Evolutionary conservation across 2,329 filamentous ascomycete genomes (phyloP).

Genomic region (Tetracladium maxilliforme): DNA sequence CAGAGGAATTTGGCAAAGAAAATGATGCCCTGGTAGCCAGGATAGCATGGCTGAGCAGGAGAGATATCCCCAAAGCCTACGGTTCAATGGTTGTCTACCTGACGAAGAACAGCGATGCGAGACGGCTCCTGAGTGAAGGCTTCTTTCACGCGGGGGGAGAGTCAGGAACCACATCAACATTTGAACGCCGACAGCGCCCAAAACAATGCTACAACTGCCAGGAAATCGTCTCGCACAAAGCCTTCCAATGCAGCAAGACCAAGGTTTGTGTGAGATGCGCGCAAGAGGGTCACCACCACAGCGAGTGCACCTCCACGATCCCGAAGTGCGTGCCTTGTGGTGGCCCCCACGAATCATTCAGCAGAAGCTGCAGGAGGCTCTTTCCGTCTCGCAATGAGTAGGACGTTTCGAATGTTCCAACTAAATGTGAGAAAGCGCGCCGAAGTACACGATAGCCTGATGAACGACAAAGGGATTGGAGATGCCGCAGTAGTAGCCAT

Average conservation of each 20-base stretch:
- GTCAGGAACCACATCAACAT: too few species aligned
- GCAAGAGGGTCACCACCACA: conserved; percentile 8
- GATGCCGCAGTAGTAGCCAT: conserved; percentile 4
- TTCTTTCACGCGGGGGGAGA: conserved; percentile 9
- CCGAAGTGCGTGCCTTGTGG: conserved; percentile 8
- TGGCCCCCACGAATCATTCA: conserved; percentile 5
- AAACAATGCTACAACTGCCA: conserved; percentile 16
- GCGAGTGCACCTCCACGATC: conserved; percentile 5
- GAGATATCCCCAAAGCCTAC: conserved; percentile 8
- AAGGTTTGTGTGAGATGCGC: conserved; percentile 7
- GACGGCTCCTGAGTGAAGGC: conserved; percentile 7
- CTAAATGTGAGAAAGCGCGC: conserved; percentile 4
- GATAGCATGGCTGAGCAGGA: conserved; percentile 11
- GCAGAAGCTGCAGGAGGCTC: too few species aligned
- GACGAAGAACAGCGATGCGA: conserved; percentile 7
- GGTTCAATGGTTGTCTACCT: conserved; percentile 12
- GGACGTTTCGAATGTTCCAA: too few species aligned
- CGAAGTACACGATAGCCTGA: conserved; percentile 4
- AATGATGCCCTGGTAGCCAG: conserved; percentile 11
- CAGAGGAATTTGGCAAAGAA: conserved; percentile 8
- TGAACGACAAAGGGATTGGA: conserved; percentile 4
- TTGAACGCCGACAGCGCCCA: conserved; percentile 6
- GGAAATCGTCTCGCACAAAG: conserved; percentile 12
- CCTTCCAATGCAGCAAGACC: conserved; percentile 11
- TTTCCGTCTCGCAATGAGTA: too few species aligned